These are phyloP conservation scores for Marasmius sp. DNA, from an alignment of 1,284 basidiomycete species.

Conservation along the genomic window DNA sequence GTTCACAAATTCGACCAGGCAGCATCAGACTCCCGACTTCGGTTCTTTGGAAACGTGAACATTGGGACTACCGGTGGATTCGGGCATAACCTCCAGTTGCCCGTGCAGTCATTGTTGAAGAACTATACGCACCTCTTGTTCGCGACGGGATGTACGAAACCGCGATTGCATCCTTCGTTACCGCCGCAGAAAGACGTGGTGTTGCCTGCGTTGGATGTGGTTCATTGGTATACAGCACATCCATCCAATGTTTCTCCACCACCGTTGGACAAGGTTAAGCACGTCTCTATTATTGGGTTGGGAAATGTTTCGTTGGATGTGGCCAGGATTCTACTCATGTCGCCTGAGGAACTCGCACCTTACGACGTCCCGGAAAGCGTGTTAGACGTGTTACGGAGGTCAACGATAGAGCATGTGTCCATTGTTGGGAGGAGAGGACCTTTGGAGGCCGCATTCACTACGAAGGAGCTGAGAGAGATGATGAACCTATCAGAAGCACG, in stretches of 20 bases:
- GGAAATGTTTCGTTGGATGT: slow-evolving; percentile 97
- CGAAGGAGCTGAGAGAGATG: slow-evolving; percentile 94
- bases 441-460: slow-evolving; percentile 88
- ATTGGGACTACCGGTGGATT: slow-evolving; percentile 45
- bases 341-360: slow-evolving; percentile 58
- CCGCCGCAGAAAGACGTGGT: slow-evolving; percentile 32
- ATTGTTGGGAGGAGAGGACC: slow-evolving; percentile 89
- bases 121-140: slow-evolving; percentile 84
- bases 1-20: slow-evolving; percentile 90
- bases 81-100: slow-evolving; percentile 52
- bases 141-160: slow-evolving; percentile 76
- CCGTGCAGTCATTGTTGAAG: slow-evolving; percentile 55
- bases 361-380: slow-evolving; percentile 86
- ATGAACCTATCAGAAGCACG: slow-evolving; percentile 73
- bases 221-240: slow-evolving; percentile 98
- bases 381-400: slow-evolving; percentile 65
- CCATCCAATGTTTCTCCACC: slow-evolving; percentile 64
- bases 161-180: slow-evolving; percentile 54
- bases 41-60: slow-evolving; percentile 93
- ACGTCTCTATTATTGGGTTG: slow-evolving; percentile 89
- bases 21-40: slow-evolving; percentile 73
- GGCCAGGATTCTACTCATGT: slow-evolving; percentile 84
- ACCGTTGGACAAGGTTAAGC: slow-evolving; percentile 58
- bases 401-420: slow-evolving; percentile 74
- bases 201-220: slow-evolving; percentile 81